Evolutionary conservation across 768 basidiomycete genomes (phyloP).

Genomic region (Tylopilus cervinicoccineus): DNA sequence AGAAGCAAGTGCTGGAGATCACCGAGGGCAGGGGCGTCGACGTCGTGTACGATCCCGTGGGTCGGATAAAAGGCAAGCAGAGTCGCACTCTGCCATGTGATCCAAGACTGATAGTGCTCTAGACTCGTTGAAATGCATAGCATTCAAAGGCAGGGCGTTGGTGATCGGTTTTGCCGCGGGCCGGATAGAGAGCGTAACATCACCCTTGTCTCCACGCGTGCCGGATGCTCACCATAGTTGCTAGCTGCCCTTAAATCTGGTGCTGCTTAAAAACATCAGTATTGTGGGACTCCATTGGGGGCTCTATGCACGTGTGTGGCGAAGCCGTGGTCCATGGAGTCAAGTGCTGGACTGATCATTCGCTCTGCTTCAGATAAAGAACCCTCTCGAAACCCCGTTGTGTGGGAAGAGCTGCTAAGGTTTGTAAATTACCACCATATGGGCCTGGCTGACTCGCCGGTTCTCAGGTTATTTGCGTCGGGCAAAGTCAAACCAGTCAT

Average conservation of each 20-base stretch:
- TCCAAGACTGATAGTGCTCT: neutral
- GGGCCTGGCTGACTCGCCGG: neutral
- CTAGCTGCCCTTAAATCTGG: slow-evolving; percentile 78
- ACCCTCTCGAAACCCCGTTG: slow-evolving; percentile 52
- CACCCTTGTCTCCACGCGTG: neutral
- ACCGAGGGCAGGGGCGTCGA: slow-evolving; percentile 85
- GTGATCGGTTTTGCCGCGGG: slow-evolving; percentile 71
- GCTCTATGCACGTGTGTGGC: slow-evolving; percentile 59
- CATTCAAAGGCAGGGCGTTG: slow-evolving; percentile 88
- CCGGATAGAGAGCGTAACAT: slow-evolving; percentile 18
- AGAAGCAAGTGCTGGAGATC: slow-evolving; percentile 80
- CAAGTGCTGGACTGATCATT: neutral
- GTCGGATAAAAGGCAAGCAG: slow-evolving; percentile 58
- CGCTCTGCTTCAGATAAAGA: slow-evolving; percentile 51
- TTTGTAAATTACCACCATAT: slow-evolving; percentile 29
- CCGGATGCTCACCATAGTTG: slow-evolving; percentile 1
- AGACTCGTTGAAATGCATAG: slow-evolving; percentile 90
- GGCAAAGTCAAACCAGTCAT: slow-evolving; percentile 64
- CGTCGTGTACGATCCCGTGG: slow-evolving; percentile 85
- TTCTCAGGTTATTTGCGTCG: slow-evolving; percentile 58
- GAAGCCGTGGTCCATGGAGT: neutral
- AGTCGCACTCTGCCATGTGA: neutral
- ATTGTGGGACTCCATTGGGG: slow-evolving; percentile 89
- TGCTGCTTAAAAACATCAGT: slow-evolving; percentile 83
- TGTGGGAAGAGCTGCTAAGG: slow-evolving; percentile 72